Percentiles rank a stretch among this genome's conserved stretches.
Evolutionary conservation across 495 filamentous ascomycete genomes (phyloP).

Genomic region (Podospora conica): DNA sequence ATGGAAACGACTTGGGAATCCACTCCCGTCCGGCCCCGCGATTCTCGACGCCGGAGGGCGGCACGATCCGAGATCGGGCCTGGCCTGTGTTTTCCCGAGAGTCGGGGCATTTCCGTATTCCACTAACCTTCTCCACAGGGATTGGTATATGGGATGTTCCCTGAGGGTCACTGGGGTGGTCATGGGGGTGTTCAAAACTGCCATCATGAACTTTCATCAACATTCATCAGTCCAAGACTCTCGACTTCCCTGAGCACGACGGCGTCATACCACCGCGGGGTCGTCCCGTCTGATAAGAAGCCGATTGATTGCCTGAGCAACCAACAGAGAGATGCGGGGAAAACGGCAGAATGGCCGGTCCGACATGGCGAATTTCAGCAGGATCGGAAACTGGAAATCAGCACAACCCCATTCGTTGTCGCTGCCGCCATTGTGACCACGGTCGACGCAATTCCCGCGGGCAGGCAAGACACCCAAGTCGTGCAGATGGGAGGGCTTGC

Average conservation of each 20-base stretch:
- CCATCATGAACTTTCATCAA: neutral
- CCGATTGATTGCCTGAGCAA: conserved; percentile 1
- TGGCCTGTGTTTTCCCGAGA: neutral
- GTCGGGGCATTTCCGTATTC: too few species aligned
- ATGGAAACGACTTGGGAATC: conserved; percentile 6
- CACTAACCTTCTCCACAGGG: neutral
- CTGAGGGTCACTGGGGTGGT: neutral
- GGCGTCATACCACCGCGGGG: conserved; percentile 3
- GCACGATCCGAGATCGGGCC: conserved; percentile 20
- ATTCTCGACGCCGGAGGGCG: conserved; percentile 13
- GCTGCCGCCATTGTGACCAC: conserved; percentile 2
- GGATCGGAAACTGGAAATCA: conserved; percentile 11
- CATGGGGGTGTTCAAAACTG: neutral
- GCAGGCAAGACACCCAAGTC: neutral
- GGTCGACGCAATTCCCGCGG: neutral
- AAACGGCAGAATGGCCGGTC: neutral
- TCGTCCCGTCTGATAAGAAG: conserved; percentile 1
- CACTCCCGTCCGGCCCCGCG: neutral
- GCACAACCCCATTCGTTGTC: conserved; percentile 2
- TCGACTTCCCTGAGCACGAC: neutral
- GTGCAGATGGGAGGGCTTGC: neutral
- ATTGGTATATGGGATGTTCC: neutral
- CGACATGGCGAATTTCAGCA: neutral
- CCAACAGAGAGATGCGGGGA: neutral
- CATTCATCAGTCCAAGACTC: neutral